Evolutionary conservation across 768 basidiomycete genomes (phyloP).

Genomic region (Lyophyllum shimeji): DNA sequence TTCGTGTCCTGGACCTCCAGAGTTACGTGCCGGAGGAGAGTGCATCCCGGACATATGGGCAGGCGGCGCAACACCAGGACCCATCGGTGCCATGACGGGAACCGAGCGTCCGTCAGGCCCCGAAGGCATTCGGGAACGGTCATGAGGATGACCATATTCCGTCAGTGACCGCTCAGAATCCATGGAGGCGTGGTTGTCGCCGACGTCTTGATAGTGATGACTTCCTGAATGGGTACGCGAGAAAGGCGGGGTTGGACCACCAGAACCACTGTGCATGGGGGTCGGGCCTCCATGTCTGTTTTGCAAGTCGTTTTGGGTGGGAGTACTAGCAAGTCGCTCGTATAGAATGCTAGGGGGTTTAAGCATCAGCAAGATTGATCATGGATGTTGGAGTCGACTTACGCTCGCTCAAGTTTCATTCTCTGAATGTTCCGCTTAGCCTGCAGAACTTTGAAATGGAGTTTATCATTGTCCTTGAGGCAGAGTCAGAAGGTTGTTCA

Average conservation of each 20-base stretch:
- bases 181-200: constrained; percentile 40
- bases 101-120: constrained; percentile 50
- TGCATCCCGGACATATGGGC: constrained; percentile 40
- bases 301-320: constrained; percentile 53
- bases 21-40: constrained; percentile 39
- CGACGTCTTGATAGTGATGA: constrained; percentile 35
- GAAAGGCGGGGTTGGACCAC: constrained; percentile 31
- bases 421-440: constrained; percentile 83
- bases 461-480: constrained; percentile 82
- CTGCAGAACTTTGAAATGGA: constrained; percentile 76
- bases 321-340: constrained; percentile 66
- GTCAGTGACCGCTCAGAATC: constrained; percentile 45
- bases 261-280: constrained; percentile 31
- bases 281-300: constrained; percentile 36
- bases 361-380: constrained; percentile 14
- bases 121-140: constrained; percentile 44
- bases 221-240: constrained; percentile 33
- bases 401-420: constrained; percentile 89
- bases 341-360: constrained; percentile 58
- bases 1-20: constrained; percentile 39
- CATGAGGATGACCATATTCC: constrained; percentile 52
- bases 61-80: constrained; percentile 35
- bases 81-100: constrained; percentile 46
- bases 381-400: constrained; percentile 36
- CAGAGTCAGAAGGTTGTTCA: constrained; percentile 17